Percentiles rank a stretch among this genome's conserved stretches.
Evolutionary conservation across 1,284 basidiomycete genomes (phyloP).

Genomic region (Cryptococcus sp.): DNA sequence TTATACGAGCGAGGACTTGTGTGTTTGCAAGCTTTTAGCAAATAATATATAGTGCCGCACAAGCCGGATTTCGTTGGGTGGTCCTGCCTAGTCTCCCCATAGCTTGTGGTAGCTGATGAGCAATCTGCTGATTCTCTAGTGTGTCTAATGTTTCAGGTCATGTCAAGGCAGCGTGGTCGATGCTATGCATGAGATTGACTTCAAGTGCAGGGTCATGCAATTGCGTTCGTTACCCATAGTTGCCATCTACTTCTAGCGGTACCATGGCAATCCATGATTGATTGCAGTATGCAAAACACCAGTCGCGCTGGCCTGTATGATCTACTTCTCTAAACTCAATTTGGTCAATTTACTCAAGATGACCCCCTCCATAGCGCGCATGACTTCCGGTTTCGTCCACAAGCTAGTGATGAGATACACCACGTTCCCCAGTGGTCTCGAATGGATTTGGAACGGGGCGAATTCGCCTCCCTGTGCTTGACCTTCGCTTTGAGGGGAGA

Average conservation of each 20-base stretch:
- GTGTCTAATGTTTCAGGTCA: no score
- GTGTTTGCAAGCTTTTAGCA: background rate
- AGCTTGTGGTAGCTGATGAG: no score
- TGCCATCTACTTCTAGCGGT: no score
- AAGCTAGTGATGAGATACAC: constrained; percentile 94
- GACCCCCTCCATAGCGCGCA: constrained; percentile 46
- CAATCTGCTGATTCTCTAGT: no score
- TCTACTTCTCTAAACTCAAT: background rate
- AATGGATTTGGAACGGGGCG: constrained; percentile 71
- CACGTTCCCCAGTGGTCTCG: constrained; percentile 85
- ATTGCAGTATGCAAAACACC: no score
- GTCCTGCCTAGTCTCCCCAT: background rate
- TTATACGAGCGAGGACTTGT: constrained; percentile 36
- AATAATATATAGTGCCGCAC: background rate
- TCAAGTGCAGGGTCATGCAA: no score
- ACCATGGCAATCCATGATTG: no score
- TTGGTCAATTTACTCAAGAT: constrained; percentile 29
- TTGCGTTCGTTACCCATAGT: no score
- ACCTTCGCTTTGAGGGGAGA: background rate
- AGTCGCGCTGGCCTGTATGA: no score
- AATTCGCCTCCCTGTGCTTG: constrained; percentile 14
- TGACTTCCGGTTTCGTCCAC: constrained; percentile 41
- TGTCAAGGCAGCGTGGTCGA: no score
- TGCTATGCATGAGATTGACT: no score
- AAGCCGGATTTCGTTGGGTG: background rate